Evolutionary conservation across 768 basidiomycete genomes (phyloP).

Genomic region (Boletus subparvulus): DNA sequence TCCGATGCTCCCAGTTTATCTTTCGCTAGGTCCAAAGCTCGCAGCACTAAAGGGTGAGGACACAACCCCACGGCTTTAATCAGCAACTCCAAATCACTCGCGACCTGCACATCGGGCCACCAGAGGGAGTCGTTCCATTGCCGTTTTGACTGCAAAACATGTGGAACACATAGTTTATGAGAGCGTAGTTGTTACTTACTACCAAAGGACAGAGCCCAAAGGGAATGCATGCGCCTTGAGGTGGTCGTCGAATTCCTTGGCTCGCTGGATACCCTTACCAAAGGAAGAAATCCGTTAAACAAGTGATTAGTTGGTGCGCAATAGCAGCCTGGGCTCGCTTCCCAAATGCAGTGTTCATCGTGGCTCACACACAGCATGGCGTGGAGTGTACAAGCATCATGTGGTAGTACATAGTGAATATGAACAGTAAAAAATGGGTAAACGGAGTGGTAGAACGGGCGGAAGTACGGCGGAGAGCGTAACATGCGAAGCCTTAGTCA

Average conservation of each 20-base stretch:
- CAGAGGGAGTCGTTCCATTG: conserved; percentile 4
- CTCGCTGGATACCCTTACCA: conserved; percentile 40
- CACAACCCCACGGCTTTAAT: conserved; percentile 27
- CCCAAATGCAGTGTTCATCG: conserved; percentile 34
- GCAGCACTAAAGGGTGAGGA: conserved; percentile 42
- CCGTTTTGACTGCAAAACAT: conserved; percentile 23
- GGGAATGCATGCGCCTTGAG: conserved; percentile 36
- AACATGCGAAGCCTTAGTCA: too few relatives aligned
- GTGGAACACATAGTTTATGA: conserved; percentile 1
- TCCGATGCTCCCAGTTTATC: conserved; percentile 35
- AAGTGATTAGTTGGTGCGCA: conserved; percentile 46
- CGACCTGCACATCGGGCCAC: conserved; percentile 31
- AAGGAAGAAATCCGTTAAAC: conserved; percentile 45
- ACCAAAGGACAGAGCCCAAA: conserved; percentile 4
- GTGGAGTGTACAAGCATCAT: too few relatives aligned
- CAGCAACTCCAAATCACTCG: conserved; percentile 26
- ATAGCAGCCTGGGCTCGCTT: conserved; percentile 46
- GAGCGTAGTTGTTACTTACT: conserved; percentile 14
- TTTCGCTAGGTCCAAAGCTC: conserved; percentile 40
- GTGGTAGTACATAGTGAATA: too few relatives aligned
- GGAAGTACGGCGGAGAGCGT: too few relatives aligned
- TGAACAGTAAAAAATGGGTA: too few relatives aligned
- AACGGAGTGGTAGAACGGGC: too few relatives aligned
- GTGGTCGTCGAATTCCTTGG: conserved; percentile 43
- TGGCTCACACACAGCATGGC: too few relatives aligned